Evolutionary conservation across 192 early-diverging fungal species (phyloP).

Genomic region (Tieghemiomyces parasiticus): DNA sequence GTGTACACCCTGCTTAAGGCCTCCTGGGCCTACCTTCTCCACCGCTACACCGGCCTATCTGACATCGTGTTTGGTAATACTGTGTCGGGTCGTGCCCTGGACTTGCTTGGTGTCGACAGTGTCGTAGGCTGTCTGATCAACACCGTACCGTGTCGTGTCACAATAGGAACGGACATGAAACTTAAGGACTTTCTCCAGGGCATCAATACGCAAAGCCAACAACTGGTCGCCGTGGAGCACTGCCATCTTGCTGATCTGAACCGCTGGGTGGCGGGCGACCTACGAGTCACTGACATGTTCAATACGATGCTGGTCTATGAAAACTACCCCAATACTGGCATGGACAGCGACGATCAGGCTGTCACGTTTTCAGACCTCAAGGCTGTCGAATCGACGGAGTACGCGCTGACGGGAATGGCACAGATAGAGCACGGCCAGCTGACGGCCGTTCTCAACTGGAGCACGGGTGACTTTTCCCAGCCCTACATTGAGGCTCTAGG

Average conservation of each 20-base stretch:
- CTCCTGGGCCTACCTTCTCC: not conserved
- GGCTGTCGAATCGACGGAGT: not conserved
- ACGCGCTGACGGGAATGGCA: not conserved
- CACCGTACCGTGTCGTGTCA: not conserved
- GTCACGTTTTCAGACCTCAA: not conserved
- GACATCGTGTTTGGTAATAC: not conserved
- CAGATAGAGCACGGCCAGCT: not conserved
- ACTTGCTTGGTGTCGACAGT: not conserved
- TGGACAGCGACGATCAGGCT: not conserved
- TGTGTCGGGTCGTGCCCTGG: not conserved
- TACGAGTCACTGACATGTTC: not conserved
- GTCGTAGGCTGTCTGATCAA: not conserved
- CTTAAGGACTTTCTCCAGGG: not conserved
- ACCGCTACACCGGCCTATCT: not conserved
- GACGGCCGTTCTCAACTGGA: not conserved
- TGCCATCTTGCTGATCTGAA: not conserved
- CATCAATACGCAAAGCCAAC: not conserved
- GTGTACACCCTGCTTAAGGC: not conserved
- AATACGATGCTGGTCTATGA: conserved; percentile 2
- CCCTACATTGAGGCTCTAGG: not conserved
- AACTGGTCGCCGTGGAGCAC: not conserved
- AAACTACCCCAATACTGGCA: not conserved
- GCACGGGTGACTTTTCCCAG: not conserved
- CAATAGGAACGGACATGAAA: not conserved
- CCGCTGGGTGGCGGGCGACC: too few relatives aligned